phyloP scores from a whole-genome alignment of 495 filamentous ascomycete genomes.

The Pyrenula aspistea region DNA sequence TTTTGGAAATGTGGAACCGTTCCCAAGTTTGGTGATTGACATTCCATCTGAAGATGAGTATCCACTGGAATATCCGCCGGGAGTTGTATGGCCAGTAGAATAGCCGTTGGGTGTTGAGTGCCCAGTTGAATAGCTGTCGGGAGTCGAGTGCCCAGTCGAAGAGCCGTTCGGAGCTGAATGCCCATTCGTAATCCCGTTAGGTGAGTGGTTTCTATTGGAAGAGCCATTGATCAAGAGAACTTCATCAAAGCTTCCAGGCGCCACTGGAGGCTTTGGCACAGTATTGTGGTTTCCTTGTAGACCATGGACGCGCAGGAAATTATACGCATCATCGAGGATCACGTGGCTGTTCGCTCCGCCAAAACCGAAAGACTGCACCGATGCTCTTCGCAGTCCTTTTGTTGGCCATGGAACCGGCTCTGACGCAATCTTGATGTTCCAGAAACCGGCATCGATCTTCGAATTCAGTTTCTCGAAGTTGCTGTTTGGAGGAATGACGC shows the following conservation, averaged over 20 bases:
- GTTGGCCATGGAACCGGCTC: conserved; percentile 2
- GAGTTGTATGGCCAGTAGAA: not conserved
- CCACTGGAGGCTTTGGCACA: no score
- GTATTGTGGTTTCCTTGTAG: conserved; percentile 11
- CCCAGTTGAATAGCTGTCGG: no score
- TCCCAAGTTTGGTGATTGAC: no score
- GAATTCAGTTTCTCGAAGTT: conserved; percentile 11
- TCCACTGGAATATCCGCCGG: not conserved
- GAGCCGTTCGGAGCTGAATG: not conserved
- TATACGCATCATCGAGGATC: conserved; percentile 14
- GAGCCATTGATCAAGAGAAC: no score
- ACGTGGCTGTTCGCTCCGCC: conserved; percentile 20
- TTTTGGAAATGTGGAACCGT: not conserved
- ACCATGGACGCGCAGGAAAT: conserved; percentile 7
- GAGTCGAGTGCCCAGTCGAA: not conserved
- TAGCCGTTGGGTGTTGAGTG: not conserved
- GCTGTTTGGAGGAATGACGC: conserved; percentile 10
- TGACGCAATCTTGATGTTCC: conserved; percentile 13
- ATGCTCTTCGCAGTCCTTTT: not conserved
- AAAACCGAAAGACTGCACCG: conserved; percentile 6
- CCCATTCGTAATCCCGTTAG: not conserved
- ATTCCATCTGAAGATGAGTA: not conserved
- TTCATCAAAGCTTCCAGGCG: no score
- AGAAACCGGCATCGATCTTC: conserved; percentile 11
- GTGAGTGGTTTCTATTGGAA: not conserved